phyloP scores from a whole-genome alignment of 805 yeast genomes.

The Candida corydali region DNA sequence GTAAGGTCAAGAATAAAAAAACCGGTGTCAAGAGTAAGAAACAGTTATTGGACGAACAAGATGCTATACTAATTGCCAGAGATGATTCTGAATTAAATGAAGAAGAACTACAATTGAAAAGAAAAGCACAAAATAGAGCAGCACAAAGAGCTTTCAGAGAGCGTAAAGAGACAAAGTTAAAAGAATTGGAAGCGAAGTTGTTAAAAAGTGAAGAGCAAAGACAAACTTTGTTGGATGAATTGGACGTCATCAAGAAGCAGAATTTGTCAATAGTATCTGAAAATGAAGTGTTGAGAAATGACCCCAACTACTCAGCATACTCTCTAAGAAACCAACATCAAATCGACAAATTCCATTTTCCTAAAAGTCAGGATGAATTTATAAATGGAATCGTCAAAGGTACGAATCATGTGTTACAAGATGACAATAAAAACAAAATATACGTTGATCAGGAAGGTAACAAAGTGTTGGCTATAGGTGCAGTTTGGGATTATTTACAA shows the following conservation, averaged over 20 bases:
- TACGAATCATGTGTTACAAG: slow-evolving; percentile 18
- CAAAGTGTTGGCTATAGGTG: slow-evolving; percentile 64
- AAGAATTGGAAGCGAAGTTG: slow-evolving; percentile 61
- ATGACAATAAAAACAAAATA: slow-evolving; percentile 22
- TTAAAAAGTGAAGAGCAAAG: slow-evolving; percentile 54
- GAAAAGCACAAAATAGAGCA: slow-evolving; percentile 78
- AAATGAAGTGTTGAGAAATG: slow-evolving; percentile 47
- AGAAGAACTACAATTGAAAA: slow-evolving; percentile 46
- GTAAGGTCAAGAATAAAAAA: not conserved
- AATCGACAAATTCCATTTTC: slow-evolving; percentile 26
- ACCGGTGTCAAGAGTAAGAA: slow-evolving; percentile 16
- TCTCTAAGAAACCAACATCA: not conserved
- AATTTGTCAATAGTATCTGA: slow-evolving; percentile 58
- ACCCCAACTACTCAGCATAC: not conserved
- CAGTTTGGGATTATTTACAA: slow-evolving; percentile 77
- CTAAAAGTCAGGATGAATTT: slow-evolving; percentile 31
- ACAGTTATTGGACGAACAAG: slow-evolving; percentile 31
- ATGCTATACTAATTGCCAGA: slow-evolving; percentile 29
- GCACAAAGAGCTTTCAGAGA: slow-evolving; percentile 87
- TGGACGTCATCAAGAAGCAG: slow-evolving; percentile 49
- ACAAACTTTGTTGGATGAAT: slow-evolving; percentile 40
- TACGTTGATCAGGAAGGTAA: slow-evolving; percentile 37
- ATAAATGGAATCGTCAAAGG: slow-evolving; percentile 25
- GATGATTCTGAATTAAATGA: slow-evolving; percentile 38
- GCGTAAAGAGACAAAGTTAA: slow-evolving; percentile 68